phyloP scores from a whole-genome alignment of 129 eudicot genomes.

The Centaurea solstitialis region DNA sequence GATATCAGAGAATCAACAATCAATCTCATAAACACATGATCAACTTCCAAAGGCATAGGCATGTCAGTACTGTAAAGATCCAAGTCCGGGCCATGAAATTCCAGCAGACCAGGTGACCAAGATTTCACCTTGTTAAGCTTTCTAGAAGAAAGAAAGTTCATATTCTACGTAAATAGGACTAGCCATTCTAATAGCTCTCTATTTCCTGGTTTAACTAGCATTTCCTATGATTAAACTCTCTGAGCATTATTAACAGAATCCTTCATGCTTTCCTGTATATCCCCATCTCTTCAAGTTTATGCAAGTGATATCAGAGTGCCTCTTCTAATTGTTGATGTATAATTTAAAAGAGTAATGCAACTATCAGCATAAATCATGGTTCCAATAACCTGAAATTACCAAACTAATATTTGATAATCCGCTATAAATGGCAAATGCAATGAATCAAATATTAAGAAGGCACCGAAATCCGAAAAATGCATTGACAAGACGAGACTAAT shows the following conservation, averaged over 20 bases:
- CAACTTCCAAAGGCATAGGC: background rate
- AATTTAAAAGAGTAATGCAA: background rate
- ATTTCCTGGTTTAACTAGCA: too few relatives aligned
- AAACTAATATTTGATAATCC: background rate
- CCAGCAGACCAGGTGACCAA: background rate
- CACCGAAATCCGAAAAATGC: background rate
- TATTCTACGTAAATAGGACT: background rate
- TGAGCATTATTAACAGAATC: background rate
- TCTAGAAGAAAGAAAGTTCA: background rate
- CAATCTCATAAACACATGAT: background rate
- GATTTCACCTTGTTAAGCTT: background rate
- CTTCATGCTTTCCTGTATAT: background rate
- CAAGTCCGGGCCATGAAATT: background rate
- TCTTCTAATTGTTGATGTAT: background rate
- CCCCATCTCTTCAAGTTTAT: background rate
- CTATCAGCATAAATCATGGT: background rate
- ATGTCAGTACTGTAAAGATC: background rate
- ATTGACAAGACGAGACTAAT: background rate
- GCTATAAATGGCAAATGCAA: background rate
- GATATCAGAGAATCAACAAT: background rate
- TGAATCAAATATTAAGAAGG: background rate
- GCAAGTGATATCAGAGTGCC: background rate
- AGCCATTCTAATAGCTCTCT: too few relatives aligned
- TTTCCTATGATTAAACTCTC: background rate
- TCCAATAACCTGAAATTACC: background rate